Base-by-base conservation (phyloP, 805 yeast genomes). In the Wickerhamomyces subpelliculosus region DNA sequence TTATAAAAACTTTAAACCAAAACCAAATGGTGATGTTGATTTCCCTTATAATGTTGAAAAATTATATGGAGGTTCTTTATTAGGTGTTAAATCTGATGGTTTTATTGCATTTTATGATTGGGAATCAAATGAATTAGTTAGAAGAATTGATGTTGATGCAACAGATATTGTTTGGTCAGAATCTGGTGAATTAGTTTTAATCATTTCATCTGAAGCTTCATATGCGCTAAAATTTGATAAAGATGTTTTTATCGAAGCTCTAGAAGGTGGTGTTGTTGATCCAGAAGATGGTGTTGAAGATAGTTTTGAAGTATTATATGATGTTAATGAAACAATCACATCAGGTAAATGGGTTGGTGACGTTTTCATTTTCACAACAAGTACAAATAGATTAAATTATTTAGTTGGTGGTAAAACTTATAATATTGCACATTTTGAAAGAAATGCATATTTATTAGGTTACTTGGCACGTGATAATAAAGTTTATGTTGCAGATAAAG, bases 261-360 rank as follows among this genome's bases (percentile, higher is more conserved):
- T 80, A 27, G 72, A 71, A 32, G 65, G 66, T 34, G 86, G 76
- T 39, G 60, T 68, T 9, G 62, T 75, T 39, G 84, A 78, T 54
- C 75, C 77, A 5, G 94, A 86, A 55, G 96, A 88, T 58, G 97
- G 96, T 48, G 84, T 84, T 27, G 96, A 84, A 55, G 82, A 75
- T 27, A 75, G 90, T 13, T 87, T 93, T 58, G 94, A 85, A 39
- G 89, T 89, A 19, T 67, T 86, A 40, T 76, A 81, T 53, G 95
- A 94, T 44, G 73, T 87, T 42, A 73, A 75, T 41, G 99, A 93
- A 58, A 65, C 79, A 16, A 75, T 90, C 27, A 77, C 84, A 43
- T 81, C 95, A 22, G 97, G 97, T 54, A 82, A 80, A 60, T 93
- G 97, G 88, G 88, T 89, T 52, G 98, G 97, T 48, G 97, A 93